These are phyloP conservation scores for Rhodofomes roseus DNA, from an alignment of 1,284 basidiomycete species.

Conservation along the genomic window DNA sequence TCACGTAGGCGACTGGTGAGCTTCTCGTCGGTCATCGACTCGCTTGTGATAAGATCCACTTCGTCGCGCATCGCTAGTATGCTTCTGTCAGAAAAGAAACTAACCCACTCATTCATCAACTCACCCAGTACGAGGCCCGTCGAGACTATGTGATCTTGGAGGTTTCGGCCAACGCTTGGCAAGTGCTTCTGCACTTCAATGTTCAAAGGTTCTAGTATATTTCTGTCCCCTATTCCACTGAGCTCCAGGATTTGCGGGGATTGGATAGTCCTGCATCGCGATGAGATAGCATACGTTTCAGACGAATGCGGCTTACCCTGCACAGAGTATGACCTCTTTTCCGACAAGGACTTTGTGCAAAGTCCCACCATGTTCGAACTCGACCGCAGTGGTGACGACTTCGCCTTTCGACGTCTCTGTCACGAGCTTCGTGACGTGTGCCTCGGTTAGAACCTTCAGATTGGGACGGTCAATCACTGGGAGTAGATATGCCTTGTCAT, in stretches of 20 bases:
- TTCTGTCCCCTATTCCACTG: constrained; percentile 32
- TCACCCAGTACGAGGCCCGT: too few species aligned
- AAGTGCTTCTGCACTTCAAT: constrained; percentile 22
- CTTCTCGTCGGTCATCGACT: too few species aligned
- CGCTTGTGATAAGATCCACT: too few species aligned
- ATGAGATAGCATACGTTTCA: background rate
- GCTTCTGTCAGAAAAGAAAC: too few species aligned
- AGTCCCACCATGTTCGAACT: constrained; percentile 18
- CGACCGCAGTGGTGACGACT: constrained; percentile 21
- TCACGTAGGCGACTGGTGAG: too few species aligned
- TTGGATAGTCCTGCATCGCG: constrained; percentile 15
- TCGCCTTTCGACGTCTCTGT: constrained; percentile 3
- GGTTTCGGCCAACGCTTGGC: constrained; percentile 31
- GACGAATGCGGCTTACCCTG: constrained; percentile 18
- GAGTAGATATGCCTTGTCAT: background rate
- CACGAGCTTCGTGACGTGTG: constrained; percentile 4
- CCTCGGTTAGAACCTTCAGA: constrained; percentile 10
- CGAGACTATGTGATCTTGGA: too few species aligned
- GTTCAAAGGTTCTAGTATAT: constrained; percentile 25
- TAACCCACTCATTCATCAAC: too few species aligned
- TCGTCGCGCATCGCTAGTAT: too few species aligned
- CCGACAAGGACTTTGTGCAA: constrained; percentile 14
- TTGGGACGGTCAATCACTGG: background rate
- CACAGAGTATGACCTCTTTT: constrained; percentile 24
- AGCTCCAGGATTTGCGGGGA: constrained; percentile 38